Evolutionary conservation across 2,329 filamentous ascomycete species (phyloP).

Genomic region (Alternaria brassicae): DNA sequence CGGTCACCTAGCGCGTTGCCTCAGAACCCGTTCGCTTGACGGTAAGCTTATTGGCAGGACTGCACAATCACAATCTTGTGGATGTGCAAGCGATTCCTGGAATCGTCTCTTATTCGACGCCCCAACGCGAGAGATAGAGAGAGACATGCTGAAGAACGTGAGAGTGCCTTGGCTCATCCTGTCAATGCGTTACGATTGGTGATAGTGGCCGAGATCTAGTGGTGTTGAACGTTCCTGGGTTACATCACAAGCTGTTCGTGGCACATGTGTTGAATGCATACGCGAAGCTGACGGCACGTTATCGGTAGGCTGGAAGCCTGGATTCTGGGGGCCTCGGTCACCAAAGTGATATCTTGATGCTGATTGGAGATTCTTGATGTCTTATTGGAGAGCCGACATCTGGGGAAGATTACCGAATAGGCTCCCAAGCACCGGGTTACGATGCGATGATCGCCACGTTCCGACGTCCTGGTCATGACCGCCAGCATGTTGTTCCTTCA

Average conservation of each 20-base stretch:
- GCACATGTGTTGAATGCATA: not conserved
- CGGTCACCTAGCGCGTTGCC: conserved; percentile 1
- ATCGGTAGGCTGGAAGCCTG: not conserved
- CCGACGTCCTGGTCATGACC: not conserved
- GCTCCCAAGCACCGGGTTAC: conserved; percentile 22
- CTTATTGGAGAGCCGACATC: not conserved
- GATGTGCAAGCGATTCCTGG: not conserved
- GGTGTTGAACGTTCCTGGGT: not conserved
- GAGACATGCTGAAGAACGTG: not conserved
- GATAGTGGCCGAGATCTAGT: not conserved
- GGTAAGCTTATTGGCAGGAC: conserved; percentile 6
- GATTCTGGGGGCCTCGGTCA: conserved; percentile 1
- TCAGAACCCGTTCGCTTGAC: conserved; percentile 12
- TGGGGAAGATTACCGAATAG: conserved; percentile 2
- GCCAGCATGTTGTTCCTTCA: not conserved
- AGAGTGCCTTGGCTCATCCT: conserved; percentile 4
- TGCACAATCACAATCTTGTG: not conserved
- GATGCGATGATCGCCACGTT: conserved; percentile 15
- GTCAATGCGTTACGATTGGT: not conserved
- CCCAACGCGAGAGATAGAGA: not conserved
- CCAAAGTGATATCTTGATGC: not conserved
- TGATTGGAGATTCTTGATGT: conserved; percentile 1
- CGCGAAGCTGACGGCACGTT: not conserved
- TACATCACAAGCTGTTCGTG: not conserved
- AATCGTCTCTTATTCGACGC: not conserved